These are phyloP conservation scores for Torulaspora globosa DNA, from an alignment of 1,139 yeast genomes.

Conservation along the genomic window DNA sequence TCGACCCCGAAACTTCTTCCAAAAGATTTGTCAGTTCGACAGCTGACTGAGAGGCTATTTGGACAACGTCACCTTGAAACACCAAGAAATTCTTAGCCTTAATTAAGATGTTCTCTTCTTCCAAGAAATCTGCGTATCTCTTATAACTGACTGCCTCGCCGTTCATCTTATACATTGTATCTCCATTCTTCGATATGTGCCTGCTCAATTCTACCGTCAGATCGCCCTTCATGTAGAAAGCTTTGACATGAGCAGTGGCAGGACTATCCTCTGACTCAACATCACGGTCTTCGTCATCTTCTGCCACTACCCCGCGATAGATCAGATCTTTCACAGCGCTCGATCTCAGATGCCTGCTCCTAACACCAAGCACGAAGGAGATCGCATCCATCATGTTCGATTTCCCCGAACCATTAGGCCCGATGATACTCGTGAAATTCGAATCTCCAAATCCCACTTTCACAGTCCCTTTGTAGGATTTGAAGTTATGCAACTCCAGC, in stretches of 20 bases:
- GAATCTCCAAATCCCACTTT: slow-evolving; percentile 79
- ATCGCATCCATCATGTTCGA: slow-evolving; percentile 98
- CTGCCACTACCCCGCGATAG: slow-evolving; percentile 58
- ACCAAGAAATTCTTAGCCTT: slow-evolving; percentile 90
- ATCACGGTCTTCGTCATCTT: slow-evolving; percentile 26
- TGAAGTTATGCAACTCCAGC: slow-evolving; percentile 76
- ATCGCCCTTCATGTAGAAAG: slow-evolving; percentile 62
- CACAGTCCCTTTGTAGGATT: slow-evolving; percentile 78
- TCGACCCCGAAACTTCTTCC: slow-evolving; percentile 82
- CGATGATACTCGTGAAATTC: slow-evolving; percentile 84
- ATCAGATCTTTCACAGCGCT: slow-evolving; percentile 68
- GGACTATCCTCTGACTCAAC: slow-evolving; percentile 39
- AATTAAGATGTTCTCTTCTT: slow-evolving; percentile 77
- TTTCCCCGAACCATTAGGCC: slow-evolving; percentile 98
- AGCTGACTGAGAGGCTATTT: slow-evolving; percentile 85
- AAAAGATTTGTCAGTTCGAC: slow-evolving; percentile 66
- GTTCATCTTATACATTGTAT: slow-evolving; percentile 68
- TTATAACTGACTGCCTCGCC: slow-evolving; percentile 56
- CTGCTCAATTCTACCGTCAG: slow-evolving; percentile 43
- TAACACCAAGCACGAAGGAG: slow-evolving; percentile 87
- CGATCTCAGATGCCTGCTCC: slow-evolving; percentile 74
- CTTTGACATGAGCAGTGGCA: slow-evolving; percentile 71
- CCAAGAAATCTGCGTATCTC: slow-evolving; percentile 63
- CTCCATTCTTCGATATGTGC: slow-evolving; percentile 52
- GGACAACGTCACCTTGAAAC: slow-evolving; percentile 96